Evolutionary conservation across 108 stramenopile species (phyloP).

Genomic region (Fistulifera pelliculosa): DNA sequence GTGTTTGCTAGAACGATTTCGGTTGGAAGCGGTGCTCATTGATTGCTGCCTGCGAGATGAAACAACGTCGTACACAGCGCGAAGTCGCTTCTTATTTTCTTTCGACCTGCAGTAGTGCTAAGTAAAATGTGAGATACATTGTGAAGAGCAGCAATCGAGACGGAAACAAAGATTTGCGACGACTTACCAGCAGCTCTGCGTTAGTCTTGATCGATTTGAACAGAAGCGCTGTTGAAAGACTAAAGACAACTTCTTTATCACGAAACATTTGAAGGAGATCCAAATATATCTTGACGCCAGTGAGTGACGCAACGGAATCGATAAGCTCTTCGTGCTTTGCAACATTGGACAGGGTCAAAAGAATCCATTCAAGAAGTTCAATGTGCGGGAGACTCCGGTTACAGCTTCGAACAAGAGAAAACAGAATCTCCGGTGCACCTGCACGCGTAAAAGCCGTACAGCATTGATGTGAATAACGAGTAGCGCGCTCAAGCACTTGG

Average conservation of each 20-base stretch:
- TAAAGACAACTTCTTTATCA: slow-evolving; percentile 64
- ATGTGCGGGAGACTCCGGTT: slow-evolving; percentile 88
- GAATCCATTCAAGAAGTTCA: slow-evolving; percentile 58
- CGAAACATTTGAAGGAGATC: slow-evolving; percentile 86
- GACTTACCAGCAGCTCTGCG: neutral
- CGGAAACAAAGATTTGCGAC: neutral
- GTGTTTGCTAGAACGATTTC: too few species aligned
- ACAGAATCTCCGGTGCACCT: slow-evolving; percentile 55
- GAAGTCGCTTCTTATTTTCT: slow-evolving; percentile 46
- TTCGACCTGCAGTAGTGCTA: slow-evolving; percentile 17
- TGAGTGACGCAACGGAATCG: slow-evolving; percentile 30
- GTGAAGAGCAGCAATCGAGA: neutral
- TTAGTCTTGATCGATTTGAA: neutral
- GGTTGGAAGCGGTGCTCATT: too few species aligned
- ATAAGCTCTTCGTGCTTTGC: slow-evolving; percentile 35
- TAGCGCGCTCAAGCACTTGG: slow-evolving; percentile 54
- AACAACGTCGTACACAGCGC: slow-evolving; percentile 15
- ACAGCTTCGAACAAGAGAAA: slow-evolving; percentile 62
- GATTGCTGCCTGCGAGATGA: too few species aligned
- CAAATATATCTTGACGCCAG: slow-evolving; percentile 45
- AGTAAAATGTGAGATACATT: neutral
- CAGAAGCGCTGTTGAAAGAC: slow-evolving; percentile 27
- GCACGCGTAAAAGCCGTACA: slow-evolving; percentile 57
- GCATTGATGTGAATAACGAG: slow-evolving; percentile 49
- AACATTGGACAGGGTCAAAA: slow-evolving; percentile 72